phyloP scores from a whole-genome alignment of 2,329 filamentous ascomycete species.

The Claviceps sorghi region DNA sequence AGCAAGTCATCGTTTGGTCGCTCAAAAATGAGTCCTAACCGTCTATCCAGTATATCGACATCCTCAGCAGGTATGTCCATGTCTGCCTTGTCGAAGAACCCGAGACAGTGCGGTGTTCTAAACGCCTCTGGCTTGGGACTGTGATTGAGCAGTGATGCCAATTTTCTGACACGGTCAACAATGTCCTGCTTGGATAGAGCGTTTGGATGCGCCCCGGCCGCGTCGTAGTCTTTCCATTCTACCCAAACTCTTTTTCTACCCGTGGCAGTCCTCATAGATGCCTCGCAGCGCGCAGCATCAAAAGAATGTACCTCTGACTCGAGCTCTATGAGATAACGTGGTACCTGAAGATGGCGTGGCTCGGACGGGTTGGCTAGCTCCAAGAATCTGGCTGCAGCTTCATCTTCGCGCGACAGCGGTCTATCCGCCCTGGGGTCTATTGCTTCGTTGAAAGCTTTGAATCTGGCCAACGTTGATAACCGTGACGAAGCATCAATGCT shows the following conservation, averaged over 20 bases:
- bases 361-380: constrained; percentile 22
- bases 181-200: constrained; percentile 28
- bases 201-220: constrained; percentile 18
- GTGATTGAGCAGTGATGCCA: constrained; percentile 33
- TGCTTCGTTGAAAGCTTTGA: constrained; percentile 36
- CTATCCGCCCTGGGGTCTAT: constrained; percentile 22
- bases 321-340: constrained; percentile 21
- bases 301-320: constrained; percentile 18
- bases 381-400: constrained; percentile 23
- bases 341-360: constrained; percentile 19
- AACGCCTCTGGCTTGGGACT: constrained; percentile 34
- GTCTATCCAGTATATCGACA: constrained; percentile 25
- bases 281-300: constrained; percentile 25
- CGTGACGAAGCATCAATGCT: constrained; percentile 26
- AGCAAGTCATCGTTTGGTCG: constrained; percentile 25
- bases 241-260: constrained; percentile 30
- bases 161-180: constrained; percentile 29
- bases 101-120: constrained; percentile 34
- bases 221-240: constrained; percentile 35
- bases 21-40: constrained; percentile 40
- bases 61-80: constrained; percentile 20
- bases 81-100: constrained; percentile 33
- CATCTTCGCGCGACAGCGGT: constrained; percentile 18
- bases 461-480: constrained; percentile 30
- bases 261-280: constrained; percentile 20